Conservation (phyloP, 495 filamentous ascomycete species). For the Penicillium tannophilum region DNA sequence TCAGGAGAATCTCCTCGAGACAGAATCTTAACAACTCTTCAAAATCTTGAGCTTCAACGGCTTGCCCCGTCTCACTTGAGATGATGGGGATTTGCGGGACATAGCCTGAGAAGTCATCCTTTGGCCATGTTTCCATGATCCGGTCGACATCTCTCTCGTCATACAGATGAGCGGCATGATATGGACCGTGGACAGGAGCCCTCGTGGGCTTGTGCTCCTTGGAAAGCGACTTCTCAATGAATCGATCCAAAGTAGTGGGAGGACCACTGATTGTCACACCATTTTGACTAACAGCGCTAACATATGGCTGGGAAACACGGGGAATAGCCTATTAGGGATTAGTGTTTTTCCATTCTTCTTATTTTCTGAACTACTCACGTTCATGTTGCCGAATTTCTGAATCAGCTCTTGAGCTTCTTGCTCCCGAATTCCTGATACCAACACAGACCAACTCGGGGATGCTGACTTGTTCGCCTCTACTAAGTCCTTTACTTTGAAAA, state of each 20-base stretch:
- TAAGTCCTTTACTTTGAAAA: constrained; percentile 42
- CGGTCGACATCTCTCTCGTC: constrained; percentile 58
- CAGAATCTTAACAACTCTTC: constrained; percentile 52
- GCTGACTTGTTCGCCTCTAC: constrained; percentile 30
- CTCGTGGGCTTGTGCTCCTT: constrained; percentile 57
- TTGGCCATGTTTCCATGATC: constrained; percentile 51
- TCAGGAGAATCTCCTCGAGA: constrained; percentile 60
- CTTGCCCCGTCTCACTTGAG: constrained; percentile 56
- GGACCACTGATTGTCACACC: constrained; percentile 80
- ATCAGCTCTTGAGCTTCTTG: constrained; percentile 33
- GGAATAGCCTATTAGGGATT: constrained; percentile 54
- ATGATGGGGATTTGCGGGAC: constrained; percentile 57
- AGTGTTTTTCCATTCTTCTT: constrained; percentile 21
- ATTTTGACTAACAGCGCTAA: constrained; percentile 71
- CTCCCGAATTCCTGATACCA: constrained; percentile 40
- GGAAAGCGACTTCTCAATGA: constrained; percentile 57
- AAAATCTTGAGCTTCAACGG: constrained; percentile 46
- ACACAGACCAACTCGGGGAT: constrained; percentile 41
- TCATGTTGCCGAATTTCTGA: constrained; percentile 33
- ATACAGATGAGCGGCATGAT: constrained; percentile 78
- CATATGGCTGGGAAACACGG: constrained; percentile 63
- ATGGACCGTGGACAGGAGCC: constrained; percentile 78
- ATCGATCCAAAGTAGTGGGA: constrained; percentile 59
- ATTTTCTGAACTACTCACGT: constrained; percentile 42
- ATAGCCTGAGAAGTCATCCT: constrained; percentile 43